Conservation (phyloP, 495 filamentous ascomycete species). For the Aspergillus campestris region DNA sequence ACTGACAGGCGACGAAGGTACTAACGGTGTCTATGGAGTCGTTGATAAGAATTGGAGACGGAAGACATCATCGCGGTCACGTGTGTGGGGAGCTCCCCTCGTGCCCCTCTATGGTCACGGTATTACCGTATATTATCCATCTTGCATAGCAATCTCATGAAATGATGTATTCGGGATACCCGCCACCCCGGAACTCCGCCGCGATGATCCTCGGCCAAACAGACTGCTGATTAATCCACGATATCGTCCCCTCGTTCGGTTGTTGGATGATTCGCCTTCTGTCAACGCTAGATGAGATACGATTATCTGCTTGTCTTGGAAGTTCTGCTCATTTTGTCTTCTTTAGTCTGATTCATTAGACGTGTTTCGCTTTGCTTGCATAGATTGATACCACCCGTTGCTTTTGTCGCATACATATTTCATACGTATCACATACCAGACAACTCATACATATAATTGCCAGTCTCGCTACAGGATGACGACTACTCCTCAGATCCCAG, state of each 20-base stretch:
- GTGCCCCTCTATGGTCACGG: constrained; percentile 18
- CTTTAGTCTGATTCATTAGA: too few species aligned
- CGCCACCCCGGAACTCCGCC: background rate
- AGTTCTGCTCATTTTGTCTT: too few species aligned
- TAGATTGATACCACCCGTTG: too few species aligned
- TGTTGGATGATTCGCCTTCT: too few species aligned
- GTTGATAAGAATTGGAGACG: constrained; percentile 10
- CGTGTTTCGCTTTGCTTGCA: too few species aligned
- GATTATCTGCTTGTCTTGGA: too few species aligned
- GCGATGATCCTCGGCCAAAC: background rate
- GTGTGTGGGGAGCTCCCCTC: constrained; percentile 30
- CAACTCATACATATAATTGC: too few species aligned
- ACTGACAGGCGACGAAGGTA: too few species aligned
- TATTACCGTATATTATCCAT: constrained; percentile 11
- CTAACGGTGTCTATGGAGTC: too few species aligned
- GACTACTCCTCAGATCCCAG: constrained; percentile 34
- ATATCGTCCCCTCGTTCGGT: background rate
- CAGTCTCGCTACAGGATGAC: constrained; percentile 19
- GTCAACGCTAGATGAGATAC: too few species aligned
- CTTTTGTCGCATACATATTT: too few species aligned
- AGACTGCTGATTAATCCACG: constrained; percentile 21
- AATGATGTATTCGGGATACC: constrained; percentile 8
- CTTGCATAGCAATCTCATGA: constrained; percentile 10
- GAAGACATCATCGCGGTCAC: constrained; percentile 21
- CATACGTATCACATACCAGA: too few species aligned